Evolutionary conservation across 495 filamentous ascomycete species (phyloP).

Genomic region (Penicillium crystallinum): DNA sequence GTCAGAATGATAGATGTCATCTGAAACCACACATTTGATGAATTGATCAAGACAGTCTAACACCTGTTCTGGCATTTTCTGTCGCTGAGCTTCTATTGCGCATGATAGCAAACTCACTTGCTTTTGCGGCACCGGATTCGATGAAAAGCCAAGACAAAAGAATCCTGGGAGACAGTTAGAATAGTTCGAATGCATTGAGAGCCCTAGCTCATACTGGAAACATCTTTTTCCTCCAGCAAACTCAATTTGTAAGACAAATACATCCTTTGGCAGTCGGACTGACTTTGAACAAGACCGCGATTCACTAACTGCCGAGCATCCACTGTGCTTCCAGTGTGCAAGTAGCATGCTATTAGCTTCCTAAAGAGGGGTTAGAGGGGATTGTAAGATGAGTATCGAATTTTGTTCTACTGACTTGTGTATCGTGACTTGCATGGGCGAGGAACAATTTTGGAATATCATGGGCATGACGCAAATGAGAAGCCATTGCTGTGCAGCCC

Average conservation of each 20-base stretch:
- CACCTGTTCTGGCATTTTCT: conserved; percentile 46
- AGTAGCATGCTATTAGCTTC: neutral
- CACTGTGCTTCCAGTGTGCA: neutral
- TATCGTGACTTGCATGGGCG: conserved; percentile 60
- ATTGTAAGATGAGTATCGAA: neutral
- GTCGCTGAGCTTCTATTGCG: conserved; percentile 66
- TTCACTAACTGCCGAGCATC: neutral
- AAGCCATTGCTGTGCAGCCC: conserved; percentile 65
- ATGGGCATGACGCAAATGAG: conserved; percentile 54
- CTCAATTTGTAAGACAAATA: neutral
- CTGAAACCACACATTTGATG: neutral
- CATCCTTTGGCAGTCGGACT: neutral
- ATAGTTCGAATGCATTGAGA: neutral
- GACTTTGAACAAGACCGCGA: neutral
- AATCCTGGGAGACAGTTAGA: neutral
- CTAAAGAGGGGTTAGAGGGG: neutral
- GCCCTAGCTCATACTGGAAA: neutral
- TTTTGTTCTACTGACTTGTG: conserved; percentile 23
- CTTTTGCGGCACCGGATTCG: neutral
- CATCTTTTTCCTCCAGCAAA: neutral
- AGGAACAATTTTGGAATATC: conserved; percentile 59
- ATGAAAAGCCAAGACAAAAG: neutral
- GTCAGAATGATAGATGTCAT: neutral
- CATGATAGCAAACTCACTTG: conserved; percentile 58
- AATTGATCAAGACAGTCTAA: neutral